Conservation (phyloP, 78 protist genomes). For the Capsaspora owczarzaki region DNA sequence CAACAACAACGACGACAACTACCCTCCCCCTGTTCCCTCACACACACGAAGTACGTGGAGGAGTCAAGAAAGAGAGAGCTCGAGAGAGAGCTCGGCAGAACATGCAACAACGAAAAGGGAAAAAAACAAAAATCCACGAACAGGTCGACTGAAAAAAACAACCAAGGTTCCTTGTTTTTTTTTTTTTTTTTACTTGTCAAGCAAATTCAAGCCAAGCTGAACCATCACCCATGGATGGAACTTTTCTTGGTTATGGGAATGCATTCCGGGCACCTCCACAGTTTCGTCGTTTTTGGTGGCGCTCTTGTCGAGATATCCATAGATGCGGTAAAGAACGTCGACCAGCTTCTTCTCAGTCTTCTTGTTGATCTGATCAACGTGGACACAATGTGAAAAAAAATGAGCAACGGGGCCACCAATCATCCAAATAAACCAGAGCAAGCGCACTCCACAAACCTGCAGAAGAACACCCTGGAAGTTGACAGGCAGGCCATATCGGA, state of each 20-base stretch:
- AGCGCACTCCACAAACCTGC: neutral
- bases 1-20: neutral
- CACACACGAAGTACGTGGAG: neutral
- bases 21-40: neutral
- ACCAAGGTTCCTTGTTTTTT: no score
- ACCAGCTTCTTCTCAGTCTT: neutral
- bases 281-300: neutral
- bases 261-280: neutral
- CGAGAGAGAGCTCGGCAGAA: no score
- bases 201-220: neutral
- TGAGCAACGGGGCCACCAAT: neutral
- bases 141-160: neutral
- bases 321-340: conserved; percentile 1
- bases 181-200: no score
- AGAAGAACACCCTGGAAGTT: conserved; percentile 60
- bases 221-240: conserved; percentile 12
- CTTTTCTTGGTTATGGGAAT: neutral
- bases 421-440: neutral
- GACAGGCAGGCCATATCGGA: conserved; percentile 79
- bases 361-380: neutral
- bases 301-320: neutral
- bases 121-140: no score
- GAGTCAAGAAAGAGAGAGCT: no score
- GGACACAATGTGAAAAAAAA: neutral
- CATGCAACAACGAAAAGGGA: no score